Percentiles rank a stretch among this genome's conserved stretches.
Evolutionary conservation across 306 rosid genomes (phyloP).

Genomic region (Casuarina cunninghamiana): DNA sequence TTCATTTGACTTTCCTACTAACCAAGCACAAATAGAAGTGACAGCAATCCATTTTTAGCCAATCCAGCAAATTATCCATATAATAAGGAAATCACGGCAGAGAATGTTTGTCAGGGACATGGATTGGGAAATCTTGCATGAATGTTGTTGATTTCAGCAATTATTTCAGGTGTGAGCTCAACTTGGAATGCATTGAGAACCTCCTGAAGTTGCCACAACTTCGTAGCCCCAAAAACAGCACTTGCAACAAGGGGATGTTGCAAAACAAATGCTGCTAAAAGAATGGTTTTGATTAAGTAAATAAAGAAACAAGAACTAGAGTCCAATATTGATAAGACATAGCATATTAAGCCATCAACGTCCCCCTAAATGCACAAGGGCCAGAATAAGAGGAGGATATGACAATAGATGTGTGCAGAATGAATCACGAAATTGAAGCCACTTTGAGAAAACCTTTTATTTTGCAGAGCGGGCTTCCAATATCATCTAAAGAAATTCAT

Average conservation of each 20-base stretch:
- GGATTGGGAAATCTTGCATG: slow-evolving; percentile 81
- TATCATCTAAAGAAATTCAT: background rate
- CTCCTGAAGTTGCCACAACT: slow-evolving; percentile 73
- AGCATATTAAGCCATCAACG: background rate
- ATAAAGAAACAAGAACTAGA: slow-evolving; percentile 13
- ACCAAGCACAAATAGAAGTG: background rate
- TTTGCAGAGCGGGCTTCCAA: background rate
- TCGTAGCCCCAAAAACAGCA: slow-evolving; percentile 78
- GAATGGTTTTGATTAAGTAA: background rate
- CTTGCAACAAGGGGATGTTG: slow-evolving; percentile 86
- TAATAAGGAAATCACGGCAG: background rate
- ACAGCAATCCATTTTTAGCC: background rate
- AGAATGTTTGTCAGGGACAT: slow-evolving; percentile 54
- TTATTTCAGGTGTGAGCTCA: slow-evolving; percentile 56
- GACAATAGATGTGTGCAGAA: background rate
- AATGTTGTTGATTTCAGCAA: slow-evolving; percentile 59
- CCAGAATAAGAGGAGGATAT: background rate
- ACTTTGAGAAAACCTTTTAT: background rate
- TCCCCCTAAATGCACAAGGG: background rate
- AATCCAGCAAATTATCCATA: background rate
- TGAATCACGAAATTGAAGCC: background rate
- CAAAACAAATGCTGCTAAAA: slow-evolving; percentile 82
- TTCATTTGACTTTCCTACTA: background rate
- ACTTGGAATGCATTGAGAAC: slow-evolving; percentile 57
- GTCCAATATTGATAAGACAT: background rate